Conservation (phyloP, 2,329 filamentous ascomycete genomes). For the Xylaria digitata region DNA sequence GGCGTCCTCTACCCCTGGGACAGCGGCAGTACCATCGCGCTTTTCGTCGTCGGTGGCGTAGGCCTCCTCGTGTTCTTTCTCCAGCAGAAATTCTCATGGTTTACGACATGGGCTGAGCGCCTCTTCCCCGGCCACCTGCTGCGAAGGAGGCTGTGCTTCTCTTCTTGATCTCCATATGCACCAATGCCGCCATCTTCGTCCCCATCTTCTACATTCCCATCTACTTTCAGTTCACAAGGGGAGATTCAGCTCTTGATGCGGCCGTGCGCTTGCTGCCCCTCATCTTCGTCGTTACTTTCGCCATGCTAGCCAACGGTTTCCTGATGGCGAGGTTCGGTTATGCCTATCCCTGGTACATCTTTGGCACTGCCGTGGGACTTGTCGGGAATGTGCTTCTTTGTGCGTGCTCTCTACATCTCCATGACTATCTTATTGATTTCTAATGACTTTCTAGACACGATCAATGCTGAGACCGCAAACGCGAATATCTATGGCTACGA, state of each 20-base stretch:
- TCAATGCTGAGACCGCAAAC: no score
- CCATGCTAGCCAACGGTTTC: not conserved
- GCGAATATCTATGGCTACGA: no score
- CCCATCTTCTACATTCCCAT: conserved; percentile 62
- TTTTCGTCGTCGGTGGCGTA: conserved; percentile 58
- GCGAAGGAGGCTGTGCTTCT: conserved; percentile 53
- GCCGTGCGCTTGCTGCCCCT: conserved; percentile 57
- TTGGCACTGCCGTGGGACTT: no score
- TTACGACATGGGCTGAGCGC: not conserved
- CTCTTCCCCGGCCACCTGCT: not conserved
- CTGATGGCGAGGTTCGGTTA: no score
- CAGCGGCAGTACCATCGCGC: conserved; percentile 57
- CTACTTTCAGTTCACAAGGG: conserved; percentile 61
- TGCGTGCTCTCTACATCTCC: no score
- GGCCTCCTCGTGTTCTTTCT: conserved; percentile 54
- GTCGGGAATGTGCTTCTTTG: no score
- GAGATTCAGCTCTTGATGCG: conserved; percentile 54
- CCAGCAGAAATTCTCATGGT: conserved; percentile 54
- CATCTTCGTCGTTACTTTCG: conserved; percentile 51
- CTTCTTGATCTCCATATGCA: conserved; percentile 52
- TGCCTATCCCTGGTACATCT: no score
- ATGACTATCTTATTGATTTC: no score
- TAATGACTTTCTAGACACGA: no score
- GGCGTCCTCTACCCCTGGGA: conserved; percentile 62
- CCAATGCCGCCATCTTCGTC: conserved; percentile 51